Conservation (phyloP, 352 stramenopile genomes). For the Blastocystis hominis region DNA sequence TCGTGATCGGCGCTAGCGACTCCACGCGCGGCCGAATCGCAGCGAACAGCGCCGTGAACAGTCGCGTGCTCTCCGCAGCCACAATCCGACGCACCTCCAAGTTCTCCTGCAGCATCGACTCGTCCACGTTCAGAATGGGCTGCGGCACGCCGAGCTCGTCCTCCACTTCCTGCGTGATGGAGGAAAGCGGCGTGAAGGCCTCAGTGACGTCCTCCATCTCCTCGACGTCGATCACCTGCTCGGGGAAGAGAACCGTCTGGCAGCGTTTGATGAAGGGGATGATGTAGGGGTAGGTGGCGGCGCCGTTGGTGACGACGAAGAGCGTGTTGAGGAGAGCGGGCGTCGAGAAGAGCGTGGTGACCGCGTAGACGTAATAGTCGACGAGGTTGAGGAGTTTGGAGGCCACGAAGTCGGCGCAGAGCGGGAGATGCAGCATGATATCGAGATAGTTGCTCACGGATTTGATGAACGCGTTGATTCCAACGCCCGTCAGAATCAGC, state of each 20-base stretch:
- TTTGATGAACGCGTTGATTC: constrained; percentile 52
- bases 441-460: constrained; percentile 45
- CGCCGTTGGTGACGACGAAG: constrained; percentile 23
- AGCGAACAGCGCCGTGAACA: constrained; percentile 40
- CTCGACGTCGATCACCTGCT: neutral
- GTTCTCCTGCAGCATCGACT: constrained; percentile 35
- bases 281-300: constrained; percentile 17
- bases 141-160: neutral
- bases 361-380: constrained; percentile 47
- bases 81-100: constrained; percentile 6
- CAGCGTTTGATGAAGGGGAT: constrained; percentile 38
- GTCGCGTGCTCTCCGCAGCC: constrained; percentile 35
- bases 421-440: constrained; percentile 20
- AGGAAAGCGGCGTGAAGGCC: constrained; percentile 4
- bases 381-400: constrained; percentile 29
- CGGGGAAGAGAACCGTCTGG: constrained; percentile 21
- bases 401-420: constrained; percentile 19
- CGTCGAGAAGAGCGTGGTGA: constrained; percentile 36
- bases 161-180: neutral
- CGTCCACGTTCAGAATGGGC: constrained; percentile 29
- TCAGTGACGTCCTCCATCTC: neutral
- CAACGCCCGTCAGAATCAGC: constrained; percentile 41
- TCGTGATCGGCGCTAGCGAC: constrained; percentile 17
- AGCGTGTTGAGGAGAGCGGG: constrained; percentile 22
- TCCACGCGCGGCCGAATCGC: neutral